These are phyloP conservation scores for Cercospora zeina DNA, from an alignment of 2,329 filamentous ascomycete species.

Conservation along the genomic window DNA sequence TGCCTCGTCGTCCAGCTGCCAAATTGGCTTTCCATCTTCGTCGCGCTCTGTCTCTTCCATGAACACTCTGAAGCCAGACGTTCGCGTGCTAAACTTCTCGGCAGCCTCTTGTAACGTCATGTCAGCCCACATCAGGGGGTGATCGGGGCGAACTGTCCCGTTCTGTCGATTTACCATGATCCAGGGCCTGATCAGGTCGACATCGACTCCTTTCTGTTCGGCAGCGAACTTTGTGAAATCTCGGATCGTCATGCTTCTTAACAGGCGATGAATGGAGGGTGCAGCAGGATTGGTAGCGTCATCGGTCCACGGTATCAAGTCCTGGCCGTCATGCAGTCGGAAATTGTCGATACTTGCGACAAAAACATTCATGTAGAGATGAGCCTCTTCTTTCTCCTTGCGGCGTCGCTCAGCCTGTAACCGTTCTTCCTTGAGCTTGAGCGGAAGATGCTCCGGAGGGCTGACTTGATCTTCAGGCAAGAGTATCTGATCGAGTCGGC, in stretches of 20 bases:
- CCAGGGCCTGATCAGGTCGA: slow-evolving; percentile 78
- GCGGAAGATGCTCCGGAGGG: slow-evolving; percentile 77
- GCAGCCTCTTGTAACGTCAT: slow-evolving; percentile 68
- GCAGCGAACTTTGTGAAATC: slow-evolving; percentile 74
- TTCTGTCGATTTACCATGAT: slow-evolving; percentile 98
- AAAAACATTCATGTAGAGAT: slow-evolving; percentile 83
- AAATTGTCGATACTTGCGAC: slow-evolving; percentile 83
- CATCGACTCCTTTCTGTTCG: slow-evolving; percentile 65
- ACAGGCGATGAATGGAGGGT: slow-evolving; percentile 70
- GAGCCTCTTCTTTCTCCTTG: slow-evolving; percentile 90
- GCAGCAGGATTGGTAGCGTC: slow-evolving; percentile 64
- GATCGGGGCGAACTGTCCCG: slow-evolving; percentile 89
- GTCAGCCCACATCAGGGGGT: slow-evolving; percentile 73
- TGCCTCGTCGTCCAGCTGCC: slow-evolving; percentile 62
- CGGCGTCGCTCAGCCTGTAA: slow-evolving; percentile 71
- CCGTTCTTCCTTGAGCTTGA: slow-evolving; percentile 78
- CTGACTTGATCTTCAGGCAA: slow-evolving; percentile 73
- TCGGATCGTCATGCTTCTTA: slow-evolving; percentile 71
- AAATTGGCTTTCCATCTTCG: slow-evolving; percentile 69
- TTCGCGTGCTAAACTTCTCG: slow-evolving; percentile 68
- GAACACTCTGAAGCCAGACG: slow-evolving; percentile 74
- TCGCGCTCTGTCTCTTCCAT: slow-evolving; percentile 73
- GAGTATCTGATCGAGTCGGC: slow-evolving; percentile 78
- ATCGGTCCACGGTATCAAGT: slow-evolving; percentile 64
- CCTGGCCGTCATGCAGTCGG: slow-evolving; percentile 76